Evolutionary conservation across 768 basidiomycete species (phyloP).

Genomic region (Trametes punicea): DNA sequence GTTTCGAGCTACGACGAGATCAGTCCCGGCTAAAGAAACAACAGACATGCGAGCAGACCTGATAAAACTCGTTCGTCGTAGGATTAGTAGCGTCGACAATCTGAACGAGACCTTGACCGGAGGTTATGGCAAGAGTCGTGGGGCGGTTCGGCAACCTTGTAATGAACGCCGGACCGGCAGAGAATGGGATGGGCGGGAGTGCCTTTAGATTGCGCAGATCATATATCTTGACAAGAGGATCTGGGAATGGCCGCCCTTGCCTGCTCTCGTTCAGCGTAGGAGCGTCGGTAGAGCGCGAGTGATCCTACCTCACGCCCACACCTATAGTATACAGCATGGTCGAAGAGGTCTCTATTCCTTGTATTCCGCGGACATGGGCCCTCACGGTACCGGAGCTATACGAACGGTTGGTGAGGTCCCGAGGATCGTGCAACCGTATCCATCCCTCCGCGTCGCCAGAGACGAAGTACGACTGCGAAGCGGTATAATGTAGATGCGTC

Average conservation of each 20-base stretch:
- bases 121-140: constrained; percentile 70
- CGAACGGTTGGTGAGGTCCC: constrained; percentile 52
- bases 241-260: constrained; percentile 82
- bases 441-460: constrained; percentile 73
- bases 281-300: background rate
- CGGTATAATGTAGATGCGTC: constrained; percentile 58
- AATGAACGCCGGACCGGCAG: constrained; percentile 83
- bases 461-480: constrained; percentile 54
- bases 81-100: constrained; percentile 78
- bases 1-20: constrained; percentile 51
- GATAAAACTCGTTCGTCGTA: constrained; percentile 72
- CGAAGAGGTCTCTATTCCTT: constrained; percentile 75
- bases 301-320: constrained; percentile 69
- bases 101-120: constrained; percentile 80
- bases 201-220: constrained; percentile 83
- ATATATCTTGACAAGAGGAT: constrained; percentile 90
- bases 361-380: constrained; percentile 80
- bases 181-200: constrained; percentile 83
- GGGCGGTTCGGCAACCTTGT: constrained; percentile 74
- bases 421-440: constrained; percentile 68
- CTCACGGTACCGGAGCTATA: constrained; percentile 43
- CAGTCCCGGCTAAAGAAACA: background rate
- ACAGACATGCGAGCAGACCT: constrained; percentile 43
- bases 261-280: constrained; percentile 37
- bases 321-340: constrained; percentile 87